Percentiles rank a stretch among this genome's conserved stretches.
phyloP scores from a whole-genome alignment of 1,139 yeast genomes.

The Suhomyces panamericanus region DNA sequence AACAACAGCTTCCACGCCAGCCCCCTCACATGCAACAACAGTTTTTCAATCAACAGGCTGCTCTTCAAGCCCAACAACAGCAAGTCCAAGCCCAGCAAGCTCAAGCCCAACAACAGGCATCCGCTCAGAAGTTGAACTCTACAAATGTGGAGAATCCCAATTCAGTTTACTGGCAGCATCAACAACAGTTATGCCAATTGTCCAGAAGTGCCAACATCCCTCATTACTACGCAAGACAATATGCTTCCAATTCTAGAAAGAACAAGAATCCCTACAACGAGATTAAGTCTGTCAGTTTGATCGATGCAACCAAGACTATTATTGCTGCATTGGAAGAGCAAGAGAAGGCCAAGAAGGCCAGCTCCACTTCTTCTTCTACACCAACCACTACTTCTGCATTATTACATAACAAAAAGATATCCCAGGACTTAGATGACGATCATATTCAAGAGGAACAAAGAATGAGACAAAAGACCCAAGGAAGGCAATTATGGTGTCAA shows the following conservation, averaged over 20 bases:
- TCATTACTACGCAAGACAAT: slow-evolving; percentile 89
- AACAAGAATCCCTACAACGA: slow-evolving; percentile 48
- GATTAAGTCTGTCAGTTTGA: slow-evolving; percentile 45
- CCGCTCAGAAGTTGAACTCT: slow-evolving; percentile 26
- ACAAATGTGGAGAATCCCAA: slow-evolving; percentile 49
- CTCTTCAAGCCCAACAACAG: slow-evolving; percentile 21
- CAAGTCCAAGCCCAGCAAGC: slow-evolving; percentile 12
- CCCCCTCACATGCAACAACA: slow-evolving; percentile 27
- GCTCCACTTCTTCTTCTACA: slow-evolving; percentile 20
- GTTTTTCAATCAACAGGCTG: slow-evolving; percentile 24
- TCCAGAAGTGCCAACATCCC: slow-evolving; percentile 75
- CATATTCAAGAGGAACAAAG: slow-evolving; percentile 77
- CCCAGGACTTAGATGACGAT: slow-evolving; percentile 63
- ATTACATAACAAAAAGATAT: slow-evolving; percentile 62
- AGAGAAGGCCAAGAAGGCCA: slow-evolving; percentile 31
- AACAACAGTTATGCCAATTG: slow-evolving; percentile 72
- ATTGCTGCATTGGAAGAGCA: slow-evolving; percentile 47
- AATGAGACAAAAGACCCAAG: slow-evolving; percentile 67
- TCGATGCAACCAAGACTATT: slow-evolving; percentile 57
- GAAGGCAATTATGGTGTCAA: slow-evolving; percentile 90
- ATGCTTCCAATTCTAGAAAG: slow-evolving; percentile 77
- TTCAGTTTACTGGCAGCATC: slow-evolving; percentile 83
- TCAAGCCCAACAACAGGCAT: slow-evolving; percentile 13
- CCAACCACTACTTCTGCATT: slow-evolving; percentile 43
- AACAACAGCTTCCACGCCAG: slow-evolving; percentile 24